These are phyloP conservation scores for Metschnikowia orientalis DNA, from an alignment of 805 yeast species.

Conservation along the genomic window DNA sequence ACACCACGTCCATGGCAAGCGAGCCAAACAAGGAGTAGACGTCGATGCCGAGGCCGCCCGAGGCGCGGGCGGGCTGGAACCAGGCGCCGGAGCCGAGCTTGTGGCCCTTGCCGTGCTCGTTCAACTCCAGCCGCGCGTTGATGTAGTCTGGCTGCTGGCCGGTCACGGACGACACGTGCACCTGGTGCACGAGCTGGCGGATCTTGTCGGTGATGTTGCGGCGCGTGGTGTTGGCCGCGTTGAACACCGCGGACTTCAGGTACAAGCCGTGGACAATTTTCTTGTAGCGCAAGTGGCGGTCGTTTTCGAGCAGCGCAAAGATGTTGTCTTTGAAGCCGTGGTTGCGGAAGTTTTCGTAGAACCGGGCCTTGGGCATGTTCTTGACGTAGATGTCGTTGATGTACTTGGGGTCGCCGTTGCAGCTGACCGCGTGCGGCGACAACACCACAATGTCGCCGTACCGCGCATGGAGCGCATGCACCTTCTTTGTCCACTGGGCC, in stretches of 20 bases:
- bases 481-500: slow-evolving; percentile 34
- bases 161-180: slow-evolving; percentile 26
- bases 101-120: slow-evolving; percentile 35
- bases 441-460: slow-evolving; percentile 63
- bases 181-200: slow-evolving; percentile 23
- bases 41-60: slow-evolving; percentile 42
- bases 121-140: slow-evolving; percentile 29
- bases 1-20: slow-evolving; percentile 67
- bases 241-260: slow-evolving; percentile 32
- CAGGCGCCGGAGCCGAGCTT: slow-evolving; percentile 22
- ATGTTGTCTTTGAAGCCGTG: slow-evolving; percentile 53
- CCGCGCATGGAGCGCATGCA: slow-evolving; percentile 46
- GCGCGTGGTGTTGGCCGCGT: slow-evolving; percentile 27
- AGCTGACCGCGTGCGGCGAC: slow-evolving; percentile 58
- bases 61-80: slow-evolving; percentile 22
- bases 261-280: slow-evolving; percentile 30
- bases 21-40: slow-evolving; percentile 60
- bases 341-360: slow-evolving; percentile 57
- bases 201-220: slow-evolving; percentile 25
- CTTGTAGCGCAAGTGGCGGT: slow-evolving; percentile 26
- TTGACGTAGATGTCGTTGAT: slow-evolving; percentile 53
- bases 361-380: slow-evolving; percentile 52
- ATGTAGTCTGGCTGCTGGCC: slow-evolving; percentile 31
- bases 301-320: slow-evolving; percentile 50
- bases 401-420: slow-evolving; percentile 46